These are phyloP conservation scores for Ascomycota sp. DNA, from an alignment of 2,329 filamentous ascomycete genomes.

Conservation along the genomic window DNA sequence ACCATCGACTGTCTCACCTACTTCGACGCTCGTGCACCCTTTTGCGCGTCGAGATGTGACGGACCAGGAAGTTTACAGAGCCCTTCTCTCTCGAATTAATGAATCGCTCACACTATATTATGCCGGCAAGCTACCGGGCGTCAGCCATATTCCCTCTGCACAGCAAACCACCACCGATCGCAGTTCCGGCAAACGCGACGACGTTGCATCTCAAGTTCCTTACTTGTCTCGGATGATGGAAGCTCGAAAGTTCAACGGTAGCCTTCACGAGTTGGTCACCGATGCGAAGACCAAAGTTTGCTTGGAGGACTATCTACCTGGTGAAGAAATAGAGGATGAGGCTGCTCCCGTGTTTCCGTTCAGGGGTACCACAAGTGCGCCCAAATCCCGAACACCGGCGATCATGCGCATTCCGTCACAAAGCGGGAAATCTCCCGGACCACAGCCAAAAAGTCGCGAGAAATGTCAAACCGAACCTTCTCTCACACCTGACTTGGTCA, in stretches of 20 bases:
- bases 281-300: conserved; percentile 36
- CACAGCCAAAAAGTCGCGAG: conserved; percentile 38
- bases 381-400: conserved; percentile 15
- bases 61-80: conserved; percentile 29
- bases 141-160: conserved; percentile 22
- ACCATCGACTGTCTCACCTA: conserved; percentile 3
- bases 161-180: background rate
- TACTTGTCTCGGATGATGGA: conserved; percentile 47
- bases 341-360: conserved; percentile 5
- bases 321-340: conserved; percentile 30
- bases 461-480: conserved; percentile 20
- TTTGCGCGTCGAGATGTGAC: conserved; percentile 23
- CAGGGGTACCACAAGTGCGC: conserved; percentile 2
- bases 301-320: conserved; percentile 26
- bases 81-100: conserved; percentile 30
- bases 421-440: conserved; percentile 30
- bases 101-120: conserved; percentile 31
- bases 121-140: conserved; percentile 28
- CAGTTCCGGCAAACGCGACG: conserved; percentile 15
- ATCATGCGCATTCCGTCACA: conserved; percentile 39
- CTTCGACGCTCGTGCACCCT: conserved; percentile 11
- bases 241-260: conserved; percentile 36
- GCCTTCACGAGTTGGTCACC: conserved; percentile 35
- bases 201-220: conserved; percentile 37
- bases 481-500: conserved; percentile 10